Percentiles rank a stretch among this genome's conserved stretches.
These are phyloP conservation scores for Zoysia matrella DNA, from an alignment of 202 grass and related monocot genomes.

Conservation along the genomic window DNA sequence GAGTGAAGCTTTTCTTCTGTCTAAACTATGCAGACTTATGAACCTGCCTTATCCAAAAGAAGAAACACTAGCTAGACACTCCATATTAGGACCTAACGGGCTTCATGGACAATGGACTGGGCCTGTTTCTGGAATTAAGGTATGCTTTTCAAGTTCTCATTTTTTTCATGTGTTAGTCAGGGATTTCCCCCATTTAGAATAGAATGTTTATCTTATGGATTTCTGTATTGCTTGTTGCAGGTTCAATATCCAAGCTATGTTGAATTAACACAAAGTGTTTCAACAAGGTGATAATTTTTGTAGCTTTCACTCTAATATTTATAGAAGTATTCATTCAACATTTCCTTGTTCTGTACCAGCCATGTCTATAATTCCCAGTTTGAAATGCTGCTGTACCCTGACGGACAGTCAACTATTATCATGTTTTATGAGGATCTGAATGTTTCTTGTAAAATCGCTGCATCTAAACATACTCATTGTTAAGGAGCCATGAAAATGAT, in stretches of 20 bases:
- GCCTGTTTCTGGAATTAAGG: conserved; percentile 82
- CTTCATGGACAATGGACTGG: conserved; percentile 70
- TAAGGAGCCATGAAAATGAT: background rate
- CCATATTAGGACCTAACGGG: conserved; percentile 98
- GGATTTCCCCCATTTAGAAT: conserved; percentile 23
- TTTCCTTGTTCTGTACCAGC: background rate
- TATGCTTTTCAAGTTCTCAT: conserved; percentile 51
- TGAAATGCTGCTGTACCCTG: background rate
- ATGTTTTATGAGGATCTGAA: background rate
- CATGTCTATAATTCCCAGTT: background rate
- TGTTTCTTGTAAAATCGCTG: background rate
- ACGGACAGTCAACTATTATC: background rate
- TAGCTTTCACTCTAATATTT: conserved; percentile 18
- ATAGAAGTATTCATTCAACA: conserved; percentile 7
- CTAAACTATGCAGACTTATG: conserved; percentile 66
- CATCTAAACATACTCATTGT: background rate
- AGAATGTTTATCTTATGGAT: conserved; percentile 29
- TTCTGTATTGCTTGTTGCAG: conserved; percentile 63
- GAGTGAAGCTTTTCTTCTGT: conserved; percentile 15
- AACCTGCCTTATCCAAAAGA: conserved; percentile 81
- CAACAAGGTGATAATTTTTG: conserved; percentile 61
- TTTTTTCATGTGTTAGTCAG: conserved; percentile 19
- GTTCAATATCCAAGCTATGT: conserved; percentile 93
- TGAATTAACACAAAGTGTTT: conserved; percentile 74
- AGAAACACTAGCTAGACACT: conserved; percentile 97